phyloP scores from a whole-genome alignment of 2,329 filamentous ascomycete species.

The Colletotrichum lindemuthianum region DNA sequence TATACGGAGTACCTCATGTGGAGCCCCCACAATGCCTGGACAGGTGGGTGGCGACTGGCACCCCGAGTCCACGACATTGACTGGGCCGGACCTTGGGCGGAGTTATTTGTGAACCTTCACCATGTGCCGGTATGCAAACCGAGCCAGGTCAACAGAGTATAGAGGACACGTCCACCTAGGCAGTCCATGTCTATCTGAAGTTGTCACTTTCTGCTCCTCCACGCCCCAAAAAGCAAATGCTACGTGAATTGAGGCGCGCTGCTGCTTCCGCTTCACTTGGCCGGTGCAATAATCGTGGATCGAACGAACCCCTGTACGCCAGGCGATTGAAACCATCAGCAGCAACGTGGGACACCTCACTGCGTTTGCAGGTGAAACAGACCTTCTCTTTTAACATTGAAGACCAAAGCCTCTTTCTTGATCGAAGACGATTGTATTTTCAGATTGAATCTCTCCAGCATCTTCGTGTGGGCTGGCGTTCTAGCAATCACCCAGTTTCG shows the following conservation, averaged over 20 bases:
- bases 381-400: neutral
- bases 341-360: slow-evolving; percentile 32
- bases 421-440: too few species aligned
- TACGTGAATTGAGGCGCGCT: neutral
- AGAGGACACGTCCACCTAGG: too few species aligned
- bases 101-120: slow-evolving; percentile 16
- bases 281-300: slow-evolving; percentile 16
- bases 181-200: too few species aligned
- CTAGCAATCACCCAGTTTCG: too few species aligned
- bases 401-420: neutral
- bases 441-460: too few species aligned
- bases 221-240: neutral
- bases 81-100: slow-evolving; percentile 1
- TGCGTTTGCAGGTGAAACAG: slow-evolving; percentile 20
- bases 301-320: slow-evolving; percentile 23
- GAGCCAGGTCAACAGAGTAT: slow-evolving; percentile 17
- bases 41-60: too few species aligned
- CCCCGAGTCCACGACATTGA: too few species aligned
- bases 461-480: too few species aligned
- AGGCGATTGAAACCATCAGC: slow-evolving; percentile 31
- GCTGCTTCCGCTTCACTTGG: slow-evolving; percentile 9
- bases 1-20: slow-evolving; percentile 17
- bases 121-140: slow-evolving; percentile 20
- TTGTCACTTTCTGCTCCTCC: too few species aligned
- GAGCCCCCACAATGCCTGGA: slow-evolving; percentile 27